Evolutionary conservation across 192 early-diverging fungal genomes (phyloP), one percentile per base, ranked within the genome.

Genomic region (Podila clonocystis): DNA sequence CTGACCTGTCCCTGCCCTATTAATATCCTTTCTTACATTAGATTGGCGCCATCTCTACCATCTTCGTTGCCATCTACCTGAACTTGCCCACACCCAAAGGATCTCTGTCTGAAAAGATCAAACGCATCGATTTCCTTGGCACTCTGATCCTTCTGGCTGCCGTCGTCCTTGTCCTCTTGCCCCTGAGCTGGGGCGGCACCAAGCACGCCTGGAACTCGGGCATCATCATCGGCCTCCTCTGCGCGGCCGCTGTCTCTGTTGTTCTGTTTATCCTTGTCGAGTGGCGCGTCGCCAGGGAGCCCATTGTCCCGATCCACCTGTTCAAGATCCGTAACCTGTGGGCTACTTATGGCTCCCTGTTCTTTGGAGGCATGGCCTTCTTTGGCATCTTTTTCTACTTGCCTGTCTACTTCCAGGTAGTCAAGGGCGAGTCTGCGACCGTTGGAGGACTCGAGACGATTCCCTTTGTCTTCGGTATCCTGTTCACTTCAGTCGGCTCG

Each of bases 371-470:
- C 48, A 65, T 89, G 8, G 78, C 74, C 17, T 88, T 92, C 69
- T 85, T 90, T 38, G 82, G 72, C 5, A 84, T 84, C 13, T 68
- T 91, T 38, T 93, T 89, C 48, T 92, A 86, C 62, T 74, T 88
- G 67, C 92, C 93, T 8, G 70, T 93, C 28, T 89, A 84, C 57
- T 93, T 87, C 82, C 87, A 87, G 33, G 77, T 88, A n/a, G 85
- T 90, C 31, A 85, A 85, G 58, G 82, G 82, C 30, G 85, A 83
- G 6, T 70, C 84, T 31, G 72, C 87, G 13, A 92, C 85, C 1
- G 45, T 64, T 26, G 80, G 89, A 24, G 92, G 92, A 13, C 70
- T 91, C 22, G 85, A 88, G 59, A 80, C 91, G 7, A 66, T 93
- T 22, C 92, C 91, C 2, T 90, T 87, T 38, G 86, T 92, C 70